Percentiles rank a stretch among this genome's conserved stretches.
Evolutionary conservation across 129 eudicot genomes (phyloP).

Genomic region (Artemisia annua): DNA sequence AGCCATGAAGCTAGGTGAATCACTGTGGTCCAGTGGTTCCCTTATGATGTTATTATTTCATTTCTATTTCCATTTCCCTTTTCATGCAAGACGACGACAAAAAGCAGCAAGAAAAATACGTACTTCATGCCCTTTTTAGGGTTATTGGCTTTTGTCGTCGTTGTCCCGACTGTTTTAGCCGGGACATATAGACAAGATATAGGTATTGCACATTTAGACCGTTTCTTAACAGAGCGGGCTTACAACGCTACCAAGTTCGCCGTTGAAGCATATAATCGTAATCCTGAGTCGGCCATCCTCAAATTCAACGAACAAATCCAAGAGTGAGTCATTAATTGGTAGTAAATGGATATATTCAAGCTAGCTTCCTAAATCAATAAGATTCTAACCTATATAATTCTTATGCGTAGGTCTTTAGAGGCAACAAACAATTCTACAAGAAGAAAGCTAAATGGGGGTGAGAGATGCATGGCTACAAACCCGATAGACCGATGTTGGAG

Average conservation of each 20-base stretch:
- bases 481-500: constrained; percentile 81
- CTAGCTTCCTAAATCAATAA: not conserved
- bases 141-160: constrained; percentile 31
- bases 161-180: constrained; percentile 26
- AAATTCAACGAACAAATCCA: constrained; percentile 40
- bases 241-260: constrained; percentile 31
- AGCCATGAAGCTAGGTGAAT: constrained; percentile 35
- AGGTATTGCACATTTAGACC: constrained; percentile 24
- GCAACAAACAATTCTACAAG: constrained; percentile 34
- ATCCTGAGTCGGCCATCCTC: constrained; percentile 39
- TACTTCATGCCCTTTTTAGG: constrained; percentile 13
- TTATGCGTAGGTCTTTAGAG: constrained; percentile 9
- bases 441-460: constrained; percentile 33
- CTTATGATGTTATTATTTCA: not conserved
- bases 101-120: not conserved
- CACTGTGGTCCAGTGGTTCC: constrained; percentile 48
- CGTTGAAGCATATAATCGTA: constrained; percentile 34
- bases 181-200: constrained; percentile 18
- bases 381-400: not conserved
- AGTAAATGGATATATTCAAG: not conserved
- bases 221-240: constrained; percentile 35
- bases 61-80: not conserved
- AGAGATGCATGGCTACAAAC: constrained; percentile 58
- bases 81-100: constrained; percentile 1
- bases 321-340: constrained; percentile 28